phyloP scores from a whole-genome alignment of 129 eudicot genomes.

The Flaveria ramosissima region DNA sequence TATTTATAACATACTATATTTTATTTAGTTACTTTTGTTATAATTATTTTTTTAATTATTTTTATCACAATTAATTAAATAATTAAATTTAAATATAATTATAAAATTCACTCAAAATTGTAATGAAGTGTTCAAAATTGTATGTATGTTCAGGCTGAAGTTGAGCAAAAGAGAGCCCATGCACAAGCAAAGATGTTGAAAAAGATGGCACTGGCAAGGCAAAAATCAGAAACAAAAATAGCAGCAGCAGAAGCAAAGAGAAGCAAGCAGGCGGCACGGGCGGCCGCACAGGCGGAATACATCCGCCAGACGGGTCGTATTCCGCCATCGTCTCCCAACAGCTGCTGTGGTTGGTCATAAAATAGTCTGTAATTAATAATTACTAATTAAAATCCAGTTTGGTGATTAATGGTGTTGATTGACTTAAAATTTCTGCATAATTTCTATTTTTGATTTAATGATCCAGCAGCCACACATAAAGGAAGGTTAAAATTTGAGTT shows the following conservation, averaged over 20 bases:
- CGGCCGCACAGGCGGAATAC: slow-evolving; percentile 65
- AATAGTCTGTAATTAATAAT: neutral
- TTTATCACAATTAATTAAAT: too few relatives aligned
- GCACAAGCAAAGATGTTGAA: slow-evolving; percentile 66
- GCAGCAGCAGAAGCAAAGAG: slow-evolving; percentile 61
- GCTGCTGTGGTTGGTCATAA: slow-evolving; percentile 62
- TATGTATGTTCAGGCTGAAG: slow-evolving; percentile 49
- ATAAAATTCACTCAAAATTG: neutral
- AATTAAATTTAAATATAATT: too few relatives aligned
- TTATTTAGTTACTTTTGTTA: too few relatives aligned
- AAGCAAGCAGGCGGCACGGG: slow-evolving; percentile 44
- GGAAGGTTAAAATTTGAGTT: neutral
- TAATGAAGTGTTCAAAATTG: neutral
- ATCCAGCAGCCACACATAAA: slow-evolving; percentile 21
- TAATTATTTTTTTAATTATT: too few relatives aligned
- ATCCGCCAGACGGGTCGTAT: slow-evolving; percentile 73
- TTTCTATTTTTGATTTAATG: slow-evolving; percentile 8
- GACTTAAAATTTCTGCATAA: slow-evolving; percentile 18
- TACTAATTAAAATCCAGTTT: slow-evolving; percentile 10
- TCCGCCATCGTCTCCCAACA: slow-evolving; percentile 59
- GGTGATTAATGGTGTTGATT: slow-evolving; percentile 2
- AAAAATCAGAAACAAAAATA: slow-evolving; percentile 52
- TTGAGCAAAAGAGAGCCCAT: slow-evolving; percentile 57
- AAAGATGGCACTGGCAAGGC: slow-evolving; percentile 57
- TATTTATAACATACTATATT: too few relatives aligned